Evolutionary conservation across 208 protist species (phyloP).

Genomic region (Wallacemonas sp.): DNA sequence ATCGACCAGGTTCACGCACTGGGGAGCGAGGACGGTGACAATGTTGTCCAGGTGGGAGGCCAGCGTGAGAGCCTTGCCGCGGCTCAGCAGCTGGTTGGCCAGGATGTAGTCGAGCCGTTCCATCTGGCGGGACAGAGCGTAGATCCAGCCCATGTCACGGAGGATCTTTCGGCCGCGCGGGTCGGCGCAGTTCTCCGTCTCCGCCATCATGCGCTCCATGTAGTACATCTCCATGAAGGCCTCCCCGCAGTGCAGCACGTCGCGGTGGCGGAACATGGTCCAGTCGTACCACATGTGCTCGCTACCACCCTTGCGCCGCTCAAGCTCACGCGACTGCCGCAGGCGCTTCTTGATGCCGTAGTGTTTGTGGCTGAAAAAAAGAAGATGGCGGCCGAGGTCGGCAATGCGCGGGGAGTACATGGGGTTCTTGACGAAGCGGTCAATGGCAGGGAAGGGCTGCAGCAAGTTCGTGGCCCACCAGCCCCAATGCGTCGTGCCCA

Average conservation of each 20-base stretch:
- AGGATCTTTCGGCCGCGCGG: conserved; percentile 81
- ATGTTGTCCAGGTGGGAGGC: conserved; percentile 84
- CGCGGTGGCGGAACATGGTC: conserved; percentile 85
- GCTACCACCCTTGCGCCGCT: conserved; percentile 76
- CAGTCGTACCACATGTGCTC: conserved; percentile 93
- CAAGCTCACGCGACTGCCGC: conserved; percentile 72
- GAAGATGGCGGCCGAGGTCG: conserved; percentile 84
- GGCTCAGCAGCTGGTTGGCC: conserved; percentile 68
- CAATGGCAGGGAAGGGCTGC: conserved; percentile 56
- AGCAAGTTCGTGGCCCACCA: conserved; percentile 82
- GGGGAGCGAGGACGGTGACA: conserved; percentile 83
- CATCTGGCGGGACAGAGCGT: conserved; percentile 72
- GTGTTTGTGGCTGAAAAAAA: conserved; percentile 92
- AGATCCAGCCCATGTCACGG: conserved; percentile 90
- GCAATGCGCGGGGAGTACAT: conserved; percentile 88
- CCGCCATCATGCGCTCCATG: conserved; percentile 80
- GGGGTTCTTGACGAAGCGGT: conserved; percentile 87
- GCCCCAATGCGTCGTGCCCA: conserved; percentile 90
- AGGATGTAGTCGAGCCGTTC: conserved; percentile 82
- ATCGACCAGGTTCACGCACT: conserved; percentile 85
- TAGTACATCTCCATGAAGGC: conserved; percentile 89
- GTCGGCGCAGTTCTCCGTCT: conserved; percentile 75
- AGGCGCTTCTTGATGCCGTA: conserved; percentile 75
- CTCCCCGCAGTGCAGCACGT: conserved; percentile 89
- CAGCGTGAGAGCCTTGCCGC: conserved; percentile 60